These are phyloP conservation scores for Leptographium lundbergii DNA, from an alignment of 2,329 filamentous ascomycete species.

Conservation along the genomic window DNA sequence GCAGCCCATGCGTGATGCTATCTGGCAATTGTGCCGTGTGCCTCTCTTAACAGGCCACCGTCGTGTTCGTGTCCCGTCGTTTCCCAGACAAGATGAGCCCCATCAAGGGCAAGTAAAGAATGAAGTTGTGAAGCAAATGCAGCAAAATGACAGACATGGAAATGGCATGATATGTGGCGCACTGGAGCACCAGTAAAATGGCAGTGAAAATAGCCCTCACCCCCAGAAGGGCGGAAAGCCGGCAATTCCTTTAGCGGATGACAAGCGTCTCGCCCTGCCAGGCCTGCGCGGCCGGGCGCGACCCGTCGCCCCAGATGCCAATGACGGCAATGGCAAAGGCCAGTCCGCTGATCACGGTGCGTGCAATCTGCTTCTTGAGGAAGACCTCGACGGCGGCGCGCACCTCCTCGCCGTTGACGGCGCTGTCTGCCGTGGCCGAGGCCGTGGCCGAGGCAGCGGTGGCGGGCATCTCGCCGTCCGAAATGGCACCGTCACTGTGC, in stretches of 20 bases:
- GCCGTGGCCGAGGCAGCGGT: constrained; percentile 24
- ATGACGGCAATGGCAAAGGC: constrained; percentile 50
- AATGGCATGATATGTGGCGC: background rate
- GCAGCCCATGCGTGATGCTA: background rate
- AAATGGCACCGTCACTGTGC: constrained; percentile 28
- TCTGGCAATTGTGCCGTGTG: background rate
- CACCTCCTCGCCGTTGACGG: constrained; percentile 51
- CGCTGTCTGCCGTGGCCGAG: constrained; percentile 27
- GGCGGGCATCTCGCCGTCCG: constrained; percentile 7
- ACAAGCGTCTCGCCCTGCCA: background rate
- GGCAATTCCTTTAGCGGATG: background rate
- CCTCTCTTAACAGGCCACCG: background rate
- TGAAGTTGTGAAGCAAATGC: background rate
- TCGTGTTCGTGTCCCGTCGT: background rate
- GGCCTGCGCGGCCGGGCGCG: constrained; percentile 9
- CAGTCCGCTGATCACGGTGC: constrained; percentile 39
- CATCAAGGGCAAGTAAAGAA: background rate
- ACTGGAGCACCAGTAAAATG: background rate
- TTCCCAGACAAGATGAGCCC: background rate
- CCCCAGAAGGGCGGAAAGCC: background rate
- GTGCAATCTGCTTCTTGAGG: constrained; percentile 38
- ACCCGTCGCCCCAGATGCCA: constrained; percentile 54
- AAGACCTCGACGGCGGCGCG: constrained; percentile 42
- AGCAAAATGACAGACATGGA: background rate
- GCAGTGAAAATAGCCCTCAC: background rate